Percentiles rank a stretch among this genome's conserved stretches.
Evolutionary conservation across 257 asterid species (phyloP).

Genomic region (Rehmannia glutinosa): DNA sequence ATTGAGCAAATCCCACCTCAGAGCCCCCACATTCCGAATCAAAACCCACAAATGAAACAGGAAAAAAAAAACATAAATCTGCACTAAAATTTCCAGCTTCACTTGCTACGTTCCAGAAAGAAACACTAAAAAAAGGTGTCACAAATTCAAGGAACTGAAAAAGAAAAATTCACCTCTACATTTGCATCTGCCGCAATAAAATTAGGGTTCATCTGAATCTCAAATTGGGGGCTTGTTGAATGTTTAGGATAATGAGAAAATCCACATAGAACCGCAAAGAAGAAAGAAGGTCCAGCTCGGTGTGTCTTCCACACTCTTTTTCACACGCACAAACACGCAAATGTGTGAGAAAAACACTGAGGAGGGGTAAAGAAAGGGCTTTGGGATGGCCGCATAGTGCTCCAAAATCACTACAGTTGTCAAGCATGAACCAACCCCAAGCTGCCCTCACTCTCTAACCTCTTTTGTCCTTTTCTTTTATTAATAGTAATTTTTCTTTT

Average conservation of each 20-base stretch:
- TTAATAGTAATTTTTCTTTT: neutral
- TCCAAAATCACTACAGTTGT: constrained; percentile 30
- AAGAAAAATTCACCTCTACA: constrained; percentile 25
- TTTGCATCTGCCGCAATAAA: constrained; percentile 20
- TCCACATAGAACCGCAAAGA: constrained; percentile 4
- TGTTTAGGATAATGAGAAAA: neutral
- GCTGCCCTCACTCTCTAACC: constrained; percentile 29
- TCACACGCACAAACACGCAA: constrained; percentile 23
- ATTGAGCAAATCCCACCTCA: constrained; percentile 25
- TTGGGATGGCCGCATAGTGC: constrained; percentile 30
- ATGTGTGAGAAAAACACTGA: constrained; percentile 12
- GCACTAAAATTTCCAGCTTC: constrained; percentile 20
- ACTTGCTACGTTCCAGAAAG: neutral
- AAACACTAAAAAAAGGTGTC: neutral
- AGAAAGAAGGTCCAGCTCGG: constrained; percentile 8
- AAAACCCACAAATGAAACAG: constrained; percentile 17
- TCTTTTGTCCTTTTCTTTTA: constrained; percentile 32
- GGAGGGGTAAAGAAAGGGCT: neutral
- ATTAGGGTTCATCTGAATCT: constrained; percentile 38
- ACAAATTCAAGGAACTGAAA: neutral
- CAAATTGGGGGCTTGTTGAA: neutral
- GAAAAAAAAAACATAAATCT: neutral
- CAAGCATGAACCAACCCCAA: constrained; percentile 22
- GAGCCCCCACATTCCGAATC: constrained; percentile 19
- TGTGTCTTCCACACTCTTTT: constrained; percentile 16